A percentile compares a stretch with the other conserved stretches of the same genome.
These are phyloP conservation scores for Isochrysis galbana DNA, from an alignment of 78 protist species.

Conservation along the genomic window DNA sequence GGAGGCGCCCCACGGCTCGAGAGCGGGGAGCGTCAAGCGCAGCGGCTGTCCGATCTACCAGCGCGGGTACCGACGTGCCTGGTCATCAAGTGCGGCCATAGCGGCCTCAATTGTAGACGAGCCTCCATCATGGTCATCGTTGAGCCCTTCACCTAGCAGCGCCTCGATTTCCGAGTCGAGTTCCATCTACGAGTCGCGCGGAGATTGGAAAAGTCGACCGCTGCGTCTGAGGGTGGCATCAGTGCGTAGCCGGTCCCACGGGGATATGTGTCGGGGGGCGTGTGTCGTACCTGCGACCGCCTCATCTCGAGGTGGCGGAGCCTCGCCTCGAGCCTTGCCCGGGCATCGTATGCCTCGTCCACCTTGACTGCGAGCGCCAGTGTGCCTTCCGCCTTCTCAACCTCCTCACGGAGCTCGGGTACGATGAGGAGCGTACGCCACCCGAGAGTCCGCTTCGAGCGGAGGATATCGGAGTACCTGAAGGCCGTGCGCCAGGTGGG, in stretches of 20 bases:
- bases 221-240: too few relatives aligned
- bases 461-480: conserved; percentile 30
- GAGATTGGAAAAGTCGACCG: background rate
- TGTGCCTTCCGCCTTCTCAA: background rate
- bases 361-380: background rate
- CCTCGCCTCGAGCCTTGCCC: background rate
- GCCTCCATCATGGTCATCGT: too few relatives aligned
- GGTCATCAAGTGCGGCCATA: too few relatives aligned
- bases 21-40: too few relatives aligned
- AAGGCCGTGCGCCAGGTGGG: too few relatives aligned
- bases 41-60: too few relatives aligned
- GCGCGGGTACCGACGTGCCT: too few relatives aligned
- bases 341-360: background rate
- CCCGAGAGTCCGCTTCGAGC: conserved; percentile 44
- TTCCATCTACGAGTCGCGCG: background rate
- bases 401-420: conserved; percentile 50
- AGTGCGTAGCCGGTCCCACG: too few relatives aligned
- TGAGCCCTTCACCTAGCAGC: too few relatives aligned
- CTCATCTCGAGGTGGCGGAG: background rate
- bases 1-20: too few relatives aligned
- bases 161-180: background rate
- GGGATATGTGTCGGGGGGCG: too few relatives aligned
- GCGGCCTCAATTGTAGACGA: too few relatives aligned
- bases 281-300: background rate
- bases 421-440: conserved; percentile 54